Evolutionary conservation across 192 early-diverging fungal genomes (phyloP).

Genomic region (Allomyces arbusculus): DNA sequence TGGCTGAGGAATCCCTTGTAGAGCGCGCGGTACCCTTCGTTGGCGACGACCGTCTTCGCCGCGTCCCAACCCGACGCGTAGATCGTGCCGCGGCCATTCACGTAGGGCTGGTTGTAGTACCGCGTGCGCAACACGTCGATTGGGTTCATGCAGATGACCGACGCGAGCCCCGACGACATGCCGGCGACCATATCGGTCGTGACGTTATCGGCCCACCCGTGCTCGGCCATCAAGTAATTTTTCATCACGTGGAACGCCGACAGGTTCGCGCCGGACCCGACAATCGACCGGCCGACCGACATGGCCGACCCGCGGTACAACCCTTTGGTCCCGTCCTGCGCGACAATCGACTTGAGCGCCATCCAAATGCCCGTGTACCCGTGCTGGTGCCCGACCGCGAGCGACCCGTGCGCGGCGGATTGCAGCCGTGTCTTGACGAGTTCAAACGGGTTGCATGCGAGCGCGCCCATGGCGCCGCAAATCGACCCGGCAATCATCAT

Average conservation of each 20-base stretch:
- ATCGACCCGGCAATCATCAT: conserved; percentile 49
- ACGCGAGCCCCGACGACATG: conserved; percentile 32
- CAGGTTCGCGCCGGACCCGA: conserved; percentile 45
- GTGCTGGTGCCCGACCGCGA: conserved; percentile 50
- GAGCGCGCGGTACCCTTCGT: conserved; percentile 41
- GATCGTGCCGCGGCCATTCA: conserved; percentile 30
- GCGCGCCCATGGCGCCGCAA: conserved; percentile 54
- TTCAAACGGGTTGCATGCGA: conserved; percentile 56
- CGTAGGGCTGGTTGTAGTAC: conserved; percentile 49
- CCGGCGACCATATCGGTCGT: conserved; percentile 46
- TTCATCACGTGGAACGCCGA: conserved; percentile 46
- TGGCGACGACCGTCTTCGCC: conserved; percentile 29
- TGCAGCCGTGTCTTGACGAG: conserved; percentile 53
- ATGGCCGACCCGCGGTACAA: conserved; percentile 49
- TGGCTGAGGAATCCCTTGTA: conserved; percentile 54
- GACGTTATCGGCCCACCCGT: conserved; percentile 35
- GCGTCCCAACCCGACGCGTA: conserved; percentile 18
- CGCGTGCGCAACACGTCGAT: conserved; percentile 42
- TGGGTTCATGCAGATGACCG: conserved; percentile 28
- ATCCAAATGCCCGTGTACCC: conserved; percentile 33
- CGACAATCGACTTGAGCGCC: conserved; percentile 27
- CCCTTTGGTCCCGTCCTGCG: conserved; percentile 30
- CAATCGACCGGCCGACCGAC: conserved; percentile 37
- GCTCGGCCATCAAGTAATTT: conserved; percentile 33
- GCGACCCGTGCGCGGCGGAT: conserved; percentile 20